These are phyloP conservation scores for Aurifilum marmelostoma DNA, from an alignment of 2,329 filamentous ascomycete species.

Conservation along the genomic window DNA sequence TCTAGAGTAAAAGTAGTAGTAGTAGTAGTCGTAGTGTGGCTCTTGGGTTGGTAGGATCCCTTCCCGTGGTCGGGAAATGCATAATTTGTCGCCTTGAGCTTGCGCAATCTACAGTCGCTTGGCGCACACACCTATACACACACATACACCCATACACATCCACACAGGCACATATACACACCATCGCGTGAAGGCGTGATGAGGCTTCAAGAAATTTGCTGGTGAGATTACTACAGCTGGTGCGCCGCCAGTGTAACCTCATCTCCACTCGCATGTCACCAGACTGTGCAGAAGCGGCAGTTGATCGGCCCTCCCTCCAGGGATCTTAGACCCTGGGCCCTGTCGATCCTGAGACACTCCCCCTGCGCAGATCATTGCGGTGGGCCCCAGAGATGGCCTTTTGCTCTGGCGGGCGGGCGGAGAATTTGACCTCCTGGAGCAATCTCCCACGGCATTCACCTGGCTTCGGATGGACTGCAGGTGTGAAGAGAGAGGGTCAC, in stretches of 20 bases:
- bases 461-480: background rate
- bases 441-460: constrained; percentile 8
- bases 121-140: background rate
- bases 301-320: constrained; percentile 9
- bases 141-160: background rate
- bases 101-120: background rate
- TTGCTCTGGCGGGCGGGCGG: background rate
- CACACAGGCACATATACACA: too few relatives aligned
- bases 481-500: background rate
- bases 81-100: background rate
- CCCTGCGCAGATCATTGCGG: constrained; percentile 18
- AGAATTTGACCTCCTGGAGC: constrained; percentile 5
- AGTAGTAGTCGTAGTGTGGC: background rate
- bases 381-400: constrained; percentile 2
- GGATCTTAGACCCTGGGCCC: background rate
- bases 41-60: background rate
- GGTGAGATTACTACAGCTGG: background rate
- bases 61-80: constrained; percentile 2
- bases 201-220: constrained; percentile 9
- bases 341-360: constrained; percentile 20
- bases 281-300: constrained; percentile 10
- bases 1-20: too few relatives aligned
- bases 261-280: constrained; percentile 4
- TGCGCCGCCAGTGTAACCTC: constrained; percentile 3
- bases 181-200: background rate